Evolutionary conservation across 495 filamentous ascomycete genomes (phyloP).

Genomic region (Penicillium ochrochloron): DNA sequence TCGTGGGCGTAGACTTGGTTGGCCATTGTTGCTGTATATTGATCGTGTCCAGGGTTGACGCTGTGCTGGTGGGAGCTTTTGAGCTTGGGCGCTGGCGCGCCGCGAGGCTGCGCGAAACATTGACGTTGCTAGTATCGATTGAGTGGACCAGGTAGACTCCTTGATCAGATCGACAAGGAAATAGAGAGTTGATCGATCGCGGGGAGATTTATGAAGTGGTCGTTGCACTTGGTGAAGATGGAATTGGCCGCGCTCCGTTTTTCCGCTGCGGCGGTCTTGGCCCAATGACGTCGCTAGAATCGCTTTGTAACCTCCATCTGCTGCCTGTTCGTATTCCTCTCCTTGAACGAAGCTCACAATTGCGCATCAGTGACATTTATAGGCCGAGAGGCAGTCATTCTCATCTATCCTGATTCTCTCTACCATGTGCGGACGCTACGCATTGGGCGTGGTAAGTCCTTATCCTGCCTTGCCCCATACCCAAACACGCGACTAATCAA

Average conservation of each 20-base stretch:
- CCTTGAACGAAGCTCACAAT: not conserved
- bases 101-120: conserved; percentile 45
- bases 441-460: conserved; percentile 71
- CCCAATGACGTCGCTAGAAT: conserved; percentile 36
- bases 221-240: conserved; percentile 3
- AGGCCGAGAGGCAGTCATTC: not conserved
- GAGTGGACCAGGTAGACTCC: not conserved
- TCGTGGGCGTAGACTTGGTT: conserved; percentile 24
- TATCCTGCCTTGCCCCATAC: conserved; percentile 3
- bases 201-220: conserved; percentile 8
- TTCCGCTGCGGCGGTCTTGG: conserved; percentile 32
- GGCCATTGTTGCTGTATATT: conserved; percentile 30
- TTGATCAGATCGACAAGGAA: not conserved
- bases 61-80: conserved; percentile 26
- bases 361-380: not conserved
- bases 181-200: not conserved
- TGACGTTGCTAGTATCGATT: not conserved
- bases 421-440: conserved; percentile 85
- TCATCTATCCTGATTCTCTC: not conserved
- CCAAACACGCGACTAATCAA: conserved; percentile 14
- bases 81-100: conserved; percentile 36
- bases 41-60: conserved; percentile 26
- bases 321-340: not conserved
- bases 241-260: conserved; percentile 26
- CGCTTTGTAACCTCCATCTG: conserved; percentile 3